Conservation (phyloP, 768 basidiomycete genomes). For the Paxillus involutus region DNA sequence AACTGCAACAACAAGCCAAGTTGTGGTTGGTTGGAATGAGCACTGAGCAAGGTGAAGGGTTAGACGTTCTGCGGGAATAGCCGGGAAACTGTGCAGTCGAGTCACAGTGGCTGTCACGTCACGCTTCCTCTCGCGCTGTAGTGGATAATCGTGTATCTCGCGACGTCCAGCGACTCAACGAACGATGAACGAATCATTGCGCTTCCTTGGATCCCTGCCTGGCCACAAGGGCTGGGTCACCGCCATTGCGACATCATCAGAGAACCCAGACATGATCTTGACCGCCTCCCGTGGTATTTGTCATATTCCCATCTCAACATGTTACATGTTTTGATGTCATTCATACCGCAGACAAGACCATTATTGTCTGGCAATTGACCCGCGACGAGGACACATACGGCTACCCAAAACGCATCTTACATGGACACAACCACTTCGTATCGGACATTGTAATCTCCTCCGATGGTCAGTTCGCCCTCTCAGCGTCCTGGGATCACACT, state of each 20-base stretch:
- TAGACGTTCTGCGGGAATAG: slow-evolving; percentile 12
- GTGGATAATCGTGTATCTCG: slow-evolving; percentile 16
- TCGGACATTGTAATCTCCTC: slow-evolving; percentile 99
- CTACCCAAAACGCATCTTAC: slow-evolving; percentile 95
- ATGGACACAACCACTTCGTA: slow-evolving; percentile 99
- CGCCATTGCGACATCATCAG: slow-evolving; percentile 95
- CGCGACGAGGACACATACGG: slow-evolving; percentile 91
- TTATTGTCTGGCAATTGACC: slow-evolving; percentile 99
- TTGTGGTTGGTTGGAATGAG: too few relatives aligned
- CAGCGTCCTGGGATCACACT: slow-evolving; percentile 99
- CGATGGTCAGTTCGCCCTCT: slow-evolving; percentile 98
- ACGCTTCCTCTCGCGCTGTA: slow-evolving; percentile 35
- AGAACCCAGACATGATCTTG: slow-evolving; percentile 99
- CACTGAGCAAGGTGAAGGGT: too few relatives aligned
- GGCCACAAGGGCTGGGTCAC: slow-evolving; percentile 99
- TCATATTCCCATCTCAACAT: slow-evolving; percentile 3
- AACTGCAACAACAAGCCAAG: too few relatives aligned
- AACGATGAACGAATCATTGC: slow-evolving; percentile 80
- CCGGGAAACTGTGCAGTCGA: slow-evolving; percentile 56
- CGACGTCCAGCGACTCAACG: slow-evolving; percentile 23
- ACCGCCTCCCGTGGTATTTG: slow-evolving; percentile 92
- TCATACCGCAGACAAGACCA: slow-evolving; percentile 84
- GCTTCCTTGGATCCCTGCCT: slow-evolving; percentile 87
- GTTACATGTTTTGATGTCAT: slow-evolving; percentile 18
- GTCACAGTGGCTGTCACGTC: slow-evolving; percentile 68